Evolutionary conservation across 2,329 filamentous ascomycete species (phyloP).

Genomic region (Sporothrix pseudoabietina): DNA sequence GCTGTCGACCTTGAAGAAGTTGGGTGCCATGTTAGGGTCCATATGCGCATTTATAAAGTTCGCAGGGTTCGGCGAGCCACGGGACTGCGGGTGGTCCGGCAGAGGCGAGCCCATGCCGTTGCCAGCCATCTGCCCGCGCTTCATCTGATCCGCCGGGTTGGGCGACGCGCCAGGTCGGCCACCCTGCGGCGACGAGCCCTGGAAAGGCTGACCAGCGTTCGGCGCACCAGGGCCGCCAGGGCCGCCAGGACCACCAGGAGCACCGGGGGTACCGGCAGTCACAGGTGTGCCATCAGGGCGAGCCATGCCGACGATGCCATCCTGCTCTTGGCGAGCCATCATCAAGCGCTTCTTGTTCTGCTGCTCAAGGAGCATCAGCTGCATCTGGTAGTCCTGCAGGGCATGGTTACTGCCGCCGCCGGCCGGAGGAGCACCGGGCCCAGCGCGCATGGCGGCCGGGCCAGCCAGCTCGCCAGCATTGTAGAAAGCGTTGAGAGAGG

Average conservation of each 20-base stretch:
- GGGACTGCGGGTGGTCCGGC: conserved; percentile 68
- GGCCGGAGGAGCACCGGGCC: conserved; percentile 51
- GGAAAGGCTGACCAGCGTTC: conserved; percentile 62
- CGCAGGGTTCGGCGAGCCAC: conserved; percentile 63
- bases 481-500: conserved; percentile 61
- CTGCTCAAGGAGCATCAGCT: conserved; percentile 78
- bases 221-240: conserved; percentile 57
- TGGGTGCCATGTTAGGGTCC: conserved; percentile 61
- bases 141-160: conserved; percentile 77
- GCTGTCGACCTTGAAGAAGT: conserved; percentile 58
- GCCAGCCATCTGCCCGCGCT: conserved; percentile 72
- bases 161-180: conserved; percentile 72
- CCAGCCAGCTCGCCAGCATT: conserved; percentile 63
- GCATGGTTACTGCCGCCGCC: conserved; percentile 71
- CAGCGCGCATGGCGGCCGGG: conserved; percentile 61
- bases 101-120: conserved; percentile 70
- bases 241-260: conserved; percentile 51
- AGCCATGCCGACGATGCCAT: conserved; percentile 55
- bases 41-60: conserved; percentile 66
- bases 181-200: conserved; percentile 69
- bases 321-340: conserved; percentile 81
- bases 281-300: conserved; percentile 30
- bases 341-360: conserved; percentile 84
- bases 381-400: conserved; percentile 86
- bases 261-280: conserved; percentile 38